Conservation (phyloP, 148 eudicot genomes). For the Bassia scoparia region DNA sequence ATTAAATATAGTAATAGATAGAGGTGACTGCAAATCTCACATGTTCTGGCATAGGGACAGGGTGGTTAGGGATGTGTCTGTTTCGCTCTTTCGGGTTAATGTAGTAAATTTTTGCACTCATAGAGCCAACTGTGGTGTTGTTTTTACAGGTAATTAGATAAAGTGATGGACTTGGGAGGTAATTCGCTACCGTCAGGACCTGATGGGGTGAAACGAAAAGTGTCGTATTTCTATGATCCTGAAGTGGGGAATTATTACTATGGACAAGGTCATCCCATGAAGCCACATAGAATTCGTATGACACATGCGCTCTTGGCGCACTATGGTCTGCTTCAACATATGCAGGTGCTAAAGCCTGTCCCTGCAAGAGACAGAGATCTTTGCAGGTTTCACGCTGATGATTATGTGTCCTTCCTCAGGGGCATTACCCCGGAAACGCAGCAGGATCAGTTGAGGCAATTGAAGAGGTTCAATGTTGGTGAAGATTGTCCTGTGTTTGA, state of each 20-base stretch:
- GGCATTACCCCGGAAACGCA: conserved; percentile 56
- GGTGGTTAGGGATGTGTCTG: too few species aligned
- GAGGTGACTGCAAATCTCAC: too few species aligned
- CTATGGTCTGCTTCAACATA: conserved; percentile 54
- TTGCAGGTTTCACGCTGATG: conserved; percentile 60
- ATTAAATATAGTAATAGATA: too few species aligned
- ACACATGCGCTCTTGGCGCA: conserved; percentile 58
- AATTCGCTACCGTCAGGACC: conserved; percentile 56
- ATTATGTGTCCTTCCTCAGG: conserved; percentile 55
- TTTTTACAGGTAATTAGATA: too few species aligned
- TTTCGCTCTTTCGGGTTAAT: too few species aligned
- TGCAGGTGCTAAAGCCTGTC: conserved; percentile 55
- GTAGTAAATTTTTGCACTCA: too few species aligned
- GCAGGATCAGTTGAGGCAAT: conserved; percentile 55
- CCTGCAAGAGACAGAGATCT: conserved; percentile 54
- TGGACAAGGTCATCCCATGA: conserved; percentile 74
- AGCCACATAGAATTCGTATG: conserved; percentile 64
- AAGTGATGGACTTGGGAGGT: conserved; percentile 47
- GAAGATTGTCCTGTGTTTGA: conserved; percentile 74
- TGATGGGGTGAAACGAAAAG: conserved; percentile 52
- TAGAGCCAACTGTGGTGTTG: too few species aligned
- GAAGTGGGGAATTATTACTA: conserved; percentile 64
- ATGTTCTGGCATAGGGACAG: too few species aligned
- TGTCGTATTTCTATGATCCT: conserved; percentile 54
- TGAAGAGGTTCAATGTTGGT: conserved; percentile 70